Base-by-base conservation (phyloP, 2,329 filamentous ascomycete genomes). In the Sclerotinia trifoliorum region DNA sequence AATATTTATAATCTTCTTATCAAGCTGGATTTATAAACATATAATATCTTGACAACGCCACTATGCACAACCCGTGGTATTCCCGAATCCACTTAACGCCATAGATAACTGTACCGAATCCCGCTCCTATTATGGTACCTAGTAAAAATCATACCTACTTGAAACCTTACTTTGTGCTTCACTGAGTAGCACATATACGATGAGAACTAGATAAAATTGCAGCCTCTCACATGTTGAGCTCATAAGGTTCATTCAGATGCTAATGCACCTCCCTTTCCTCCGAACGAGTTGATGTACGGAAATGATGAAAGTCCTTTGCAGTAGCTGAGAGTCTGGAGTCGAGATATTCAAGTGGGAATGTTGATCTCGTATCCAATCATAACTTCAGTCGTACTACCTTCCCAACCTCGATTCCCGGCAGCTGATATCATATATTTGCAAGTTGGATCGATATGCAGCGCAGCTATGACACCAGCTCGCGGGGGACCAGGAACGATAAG, bases 401-500 rank as follows among this genome's bases (percentile, higher is more conserved):
- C 95, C 95, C 95, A 99, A 0, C 95, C 95, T 71, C 95, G 83
- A 71, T 95, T 98, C 0, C 95, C 95, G 5, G 92, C 94, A 0
- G 93, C 92, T 2, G 92, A 94, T 46, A 99, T 86, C 90, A 99
- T 94, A 77, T 94, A 98, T 24, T 88, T 85, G 77, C 92, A 94
- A 0, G 92, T 91, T 5, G 91, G 91, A 78, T 99, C 95, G 58
- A 97, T 84, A 75, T 94, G 95, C 13, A 98, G 81, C 70, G 90
- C 88, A 0, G 90, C 92, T 54, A 97, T 94, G 54, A 96, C 92
- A 56, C 94, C 94, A 0, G 94, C 94, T 21, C 93, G 78, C 0
- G 87, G 87, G 0, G 87, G 95, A 0, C 95, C 95, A 0, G 95
- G 95, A 32, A 99, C 90, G 73, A 99, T 97, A n/a, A 97, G 85